Base-by-base conservation (phyloP, 1,284 basidiomycete genomes). In the Apiotrichum brassicae region DNA sequence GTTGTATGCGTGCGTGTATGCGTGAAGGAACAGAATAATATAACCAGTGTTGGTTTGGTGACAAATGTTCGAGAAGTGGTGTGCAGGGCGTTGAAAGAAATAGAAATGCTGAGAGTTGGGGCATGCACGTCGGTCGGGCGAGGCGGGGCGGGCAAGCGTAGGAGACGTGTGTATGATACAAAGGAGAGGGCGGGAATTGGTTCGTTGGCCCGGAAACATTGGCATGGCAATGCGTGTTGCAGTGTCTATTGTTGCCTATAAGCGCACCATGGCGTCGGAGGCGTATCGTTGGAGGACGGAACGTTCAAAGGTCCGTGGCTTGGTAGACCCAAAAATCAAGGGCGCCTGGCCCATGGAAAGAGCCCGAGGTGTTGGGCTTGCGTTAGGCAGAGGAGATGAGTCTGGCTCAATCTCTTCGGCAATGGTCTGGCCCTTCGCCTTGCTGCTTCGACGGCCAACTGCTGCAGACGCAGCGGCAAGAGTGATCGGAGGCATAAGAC, bases 321-420 rank as follows among this genome's bases (percentile, higher is more conserved):
- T 69, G 16, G 65, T 64, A 5, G 68, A 67, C 6, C 68, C 72
- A 49, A 72, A 72, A 35, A 34, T 13, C 12, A 72, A 62, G 9
- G 67, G 66, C 6, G 62, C 57, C 48, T 54, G 51, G 35, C 58
- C 57, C 54, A 62, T 58, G 14, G 58, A 58, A 19, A 61, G 51
- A 1, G 55, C 59, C 20, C 65, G 49, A 0, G 63, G 59, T 51
- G 65, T 69, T 13, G 66, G 66, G 42, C 61, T 64, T 12, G 52
- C 62, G 22, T 61, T 57, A 13, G 54, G 46, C 3, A 33, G 34
- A 12, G 64, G 60, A 2, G 64, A 66, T 23, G 57, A 53, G 28
- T 65, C 62, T 35, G 62, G 54, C 33, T 66, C 64, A 45, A 63
- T 53, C 43, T 70, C 68, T 43, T 68, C 66, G 16, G 61, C 51